Evolutionary conservation across 2,329 filamentous ascomycete genomes (phyloP), one percentile per base, ranked within the genome.

Genomic region (Penicillium sp.): DNA sequence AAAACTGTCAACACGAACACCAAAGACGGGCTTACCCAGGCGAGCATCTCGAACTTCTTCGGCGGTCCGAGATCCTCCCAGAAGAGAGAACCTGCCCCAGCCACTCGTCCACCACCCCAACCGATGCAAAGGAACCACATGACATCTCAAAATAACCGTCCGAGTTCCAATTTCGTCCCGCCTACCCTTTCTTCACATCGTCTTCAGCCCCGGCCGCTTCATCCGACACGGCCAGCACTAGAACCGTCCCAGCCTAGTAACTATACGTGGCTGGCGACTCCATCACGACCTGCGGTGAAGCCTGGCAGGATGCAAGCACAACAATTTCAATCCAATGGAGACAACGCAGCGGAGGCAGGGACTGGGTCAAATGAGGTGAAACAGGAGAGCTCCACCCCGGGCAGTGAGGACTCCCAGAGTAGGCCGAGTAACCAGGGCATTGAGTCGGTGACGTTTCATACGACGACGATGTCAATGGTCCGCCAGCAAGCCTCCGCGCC

Each of bases 31-130:
- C 70, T 75, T 54, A 77, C 75, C 1, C 81, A 84, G 63, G 78
- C 77, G 21, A 78, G 68, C 42, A 80, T 85, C 39, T 75, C 77
- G 3, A 77, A 66, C 51, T 84, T 83, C 67, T 84, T 84, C 40
- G 54, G 62, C 17, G 59, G 61, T 24, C 57, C 64, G 39, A 56
- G 62, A 17, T 51, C 60, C 47, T 44, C 54, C 26, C 54, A 57
- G 36, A 61, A 64, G 36, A 46, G 27, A 42, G 49, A 51, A 7
- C 29, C 58, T 18, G 20, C 32, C 24, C 45, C 40, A 41, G 36
- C 56, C 15, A 52, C 23, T 30, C 39, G 44, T 29, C 43, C 50
- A n/a, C 44, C 50, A 36, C 48, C 44, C 20, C 55, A 51, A 36
- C 48, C 39, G 52, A 37, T 48, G 27, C 51, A 27, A 52, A 49